These are phyloP conservation scores for Tuber indicum DNA, from an alignment of 495 filamentous ascomycete species.

Conservation along the genomic window DNA sequence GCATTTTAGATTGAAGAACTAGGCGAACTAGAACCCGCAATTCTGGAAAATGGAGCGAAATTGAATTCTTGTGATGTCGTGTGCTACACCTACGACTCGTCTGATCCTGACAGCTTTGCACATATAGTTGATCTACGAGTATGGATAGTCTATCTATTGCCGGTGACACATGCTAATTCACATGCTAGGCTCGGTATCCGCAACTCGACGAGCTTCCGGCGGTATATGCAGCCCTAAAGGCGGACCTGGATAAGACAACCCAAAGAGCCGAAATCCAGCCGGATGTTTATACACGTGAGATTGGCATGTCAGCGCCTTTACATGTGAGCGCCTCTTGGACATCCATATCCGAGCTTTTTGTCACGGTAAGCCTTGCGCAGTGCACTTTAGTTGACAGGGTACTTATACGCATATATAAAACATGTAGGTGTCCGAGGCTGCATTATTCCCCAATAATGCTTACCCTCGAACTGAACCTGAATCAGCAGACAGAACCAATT, in stretches of 20 bases:
- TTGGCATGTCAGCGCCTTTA: slow-evolving; percentile 77
- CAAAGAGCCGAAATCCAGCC: slow-evolving; percentile 87
- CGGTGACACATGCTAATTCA: not conserved
- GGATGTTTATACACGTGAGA: slow-evolving; percentile 74
- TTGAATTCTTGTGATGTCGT: slow-evolving; percentile 90
- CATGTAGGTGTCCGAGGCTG: slow-evolving; percentile 69
- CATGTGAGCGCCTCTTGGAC: slow-evolving; percentile 92
- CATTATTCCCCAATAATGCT: slow-evolving; percentile 76
- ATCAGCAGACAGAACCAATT: slow-evolving; percentile 67
- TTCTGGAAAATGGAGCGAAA: slow-evolving; percentile 84
- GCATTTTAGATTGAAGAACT: slow-evolving; percentile 68
- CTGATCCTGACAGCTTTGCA: slow-evolving; percentile 86
- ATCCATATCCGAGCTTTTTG: slow-evolving; percentile 85
- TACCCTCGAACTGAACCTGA: slow-evolving; percentile 84
- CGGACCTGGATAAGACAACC: slow-evolving; percentile 87
- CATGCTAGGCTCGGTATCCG: slow-evolving; percentile 52
- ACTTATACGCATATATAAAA: not conserved
- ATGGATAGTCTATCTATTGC: slow-evolving; percentile 30
- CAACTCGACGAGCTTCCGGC: slow-evolving; percentile 81
- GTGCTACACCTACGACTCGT: slow-evolving; percentile 94
- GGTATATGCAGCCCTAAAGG: slow-evolving; percentile 87
- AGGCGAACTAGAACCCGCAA: slow-evolving; percentile 88
- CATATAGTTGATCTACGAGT: slow-evolving; percentile 75
- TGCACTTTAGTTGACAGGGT: not conserved
- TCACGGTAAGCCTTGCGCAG: slow-evolving; percentile 46